phyloP scores from a whole-genome alignment of 2,329 filamentous ascomycete species.

The Scedosporium boydii region DNA sequence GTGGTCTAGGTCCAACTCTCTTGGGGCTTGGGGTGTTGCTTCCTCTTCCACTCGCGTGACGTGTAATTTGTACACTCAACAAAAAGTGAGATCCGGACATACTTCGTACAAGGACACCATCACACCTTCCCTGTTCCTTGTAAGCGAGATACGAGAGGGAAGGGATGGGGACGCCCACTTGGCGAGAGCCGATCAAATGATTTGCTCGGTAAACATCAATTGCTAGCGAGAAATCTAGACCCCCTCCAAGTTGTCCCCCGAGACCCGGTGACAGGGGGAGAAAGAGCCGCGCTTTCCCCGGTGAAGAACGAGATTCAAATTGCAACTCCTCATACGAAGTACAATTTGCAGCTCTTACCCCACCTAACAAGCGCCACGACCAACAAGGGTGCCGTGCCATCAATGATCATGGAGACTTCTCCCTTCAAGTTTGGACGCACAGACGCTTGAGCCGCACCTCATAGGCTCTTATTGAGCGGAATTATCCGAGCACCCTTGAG shows the following conservation, averaged over 20 bases:
- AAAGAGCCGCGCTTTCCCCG: not conserved
- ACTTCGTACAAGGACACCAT: not conserved
- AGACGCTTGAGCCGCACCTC: constrained; percentile 5
- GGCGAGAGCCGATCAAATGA: not conserved
- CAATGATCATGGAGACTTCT: not conserved
- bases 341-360: too few species aligned
- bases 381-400: not conserved
- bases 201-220: not conserved
- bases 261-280: not conserved
- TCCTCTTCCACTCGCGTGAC: not conserved
- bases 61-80: not conserved
- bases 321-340: not conserved
- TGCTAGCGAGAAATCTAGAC: not conserved
- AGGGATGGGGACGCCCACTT: not conserved
- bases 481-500: not conserved
- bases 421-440: not conserved
- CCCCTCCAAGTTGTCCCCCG: too few species aligned
- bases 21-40: not conserved
- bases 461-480: not conserved
- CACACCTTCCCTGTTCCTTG: not conserved
- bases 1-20: not conserved
- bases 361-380: not conserved
- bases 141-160: not conserved
- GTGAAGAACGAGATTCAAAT: not conserved
- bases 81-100: not conserved